phyloP scores from a whole-genome alignment of 148 eudicot genomes.

The Nyssa sinensis region DNA sequence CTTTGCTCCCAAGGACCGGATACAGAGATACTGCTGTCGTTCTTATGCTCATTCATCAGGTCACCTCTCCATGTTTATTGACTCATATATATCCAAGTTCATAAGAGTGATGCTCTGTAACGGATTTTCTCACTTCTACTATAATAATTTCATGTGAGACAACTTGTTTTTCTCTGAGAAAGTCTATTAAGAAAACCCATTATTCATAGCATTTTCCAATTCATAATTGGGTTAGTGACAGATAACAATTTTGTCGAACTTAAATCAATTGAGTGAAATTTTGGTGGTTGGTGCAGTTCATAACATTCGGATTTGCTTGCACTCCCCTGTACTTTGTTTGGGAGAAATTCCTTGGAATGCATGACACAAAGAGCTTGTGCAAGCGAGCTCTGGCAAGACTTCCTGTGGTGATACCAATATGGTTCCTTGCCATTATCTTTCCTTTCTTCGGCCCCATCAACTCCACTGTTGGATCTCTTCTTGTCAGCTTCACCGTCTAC shows the following conservation, averaged over 20 bases:
- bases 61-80: background rate
- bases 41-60: slow-evolving; percentile 88
- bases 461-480: slow-evolving; percentile 75
- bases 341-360: slow-evolving; percentile 72
- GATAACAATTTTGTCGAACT: no score
- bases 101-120: no score
- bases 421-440: slow-evolving; percentile 80
- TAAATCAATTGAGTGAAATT: background rate
- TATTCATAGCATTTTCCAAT: no score
- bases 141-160: no score
- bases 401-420: slow-evolving; percentile 75
- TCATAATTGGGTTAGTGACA: no score
- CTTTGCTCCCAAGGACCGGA: slow-evolving; percentile 60
- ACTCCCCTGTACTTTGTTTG: slow-evolving; percentile 84
- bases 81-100: background rate
- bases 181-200: no score
- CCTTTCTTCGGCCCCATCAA: slow-evolving; percentile 94
- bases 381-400: slow-evolving; percentile 66
- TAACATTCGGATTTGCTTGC: slow-evolving; percentile 89
- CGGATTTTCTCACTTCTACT: no score
- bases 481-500: slow-evolving; percentile 87
- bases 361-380: slow-evolving; percentile 57
- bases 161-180: no score
- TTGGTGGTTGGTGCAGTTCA: slow-evolving; percentile 44
- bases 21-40: slow-evolving; percentile 68